A percentile compares a stretch with the other conserved stretches of the same genome.
Evolutionary conservation across 768 basidiomycete genomes (phyloP).

Genomic region (Hygrocybe coccinea): DNA sequence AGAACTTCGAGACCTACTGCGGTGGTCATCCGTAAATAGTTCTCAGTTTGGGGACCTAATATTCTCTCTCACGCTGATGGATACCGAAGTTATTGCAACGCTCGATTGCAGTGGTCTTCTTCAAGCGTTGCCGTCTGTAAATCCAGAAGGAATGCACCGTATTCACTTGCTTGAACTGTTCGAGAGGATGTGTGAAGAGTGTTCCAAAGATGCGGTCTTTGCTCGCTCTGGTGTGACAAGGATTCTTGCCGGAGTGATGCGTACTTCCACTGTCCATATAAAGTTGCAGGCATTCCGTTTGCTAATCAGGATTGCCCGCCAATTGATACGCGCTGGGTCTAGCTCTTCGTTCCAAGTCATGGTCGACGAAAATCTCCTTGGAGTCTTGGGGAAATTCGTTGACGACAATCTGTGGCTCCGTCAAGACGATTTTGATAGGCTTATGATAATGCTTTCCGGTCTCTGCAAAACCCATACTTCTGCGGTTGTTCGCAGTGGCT

Average conservation of each 20-base stretch:
- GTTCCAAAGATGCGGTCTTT: not conserved
- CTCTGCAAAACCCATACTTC: too few species aligned
- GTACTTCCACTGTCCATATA: not conserved
- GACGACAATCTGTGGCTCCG: slow-evolving; percentile 2
- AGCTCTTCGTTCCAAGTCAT: not conserved
- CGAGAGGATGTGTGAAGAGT: slow-evolving; percentile 1
- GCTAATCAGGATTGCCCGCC: not conserved
- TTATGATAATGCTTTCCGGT: not conserved
- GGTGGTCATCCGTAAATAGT: not conserved
- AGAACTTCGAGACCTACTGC: not conserved
- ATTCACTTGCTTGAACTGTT: not conserved
- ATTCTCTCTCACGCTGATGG: not conserved
- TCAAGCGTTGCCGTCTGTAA: not conserved
- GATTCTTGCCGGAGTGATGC: not conserved
- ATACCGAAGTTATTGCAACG: not conserved
- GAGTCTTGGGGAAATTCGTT: not conserved
- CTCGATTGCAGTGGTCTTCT: not conserved
- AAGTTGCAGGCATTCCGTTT: slow-evolving; percentile 5
- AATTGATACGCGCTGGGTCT: not conserved
- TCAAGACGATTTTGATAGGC: slow-evolving; percentile 8
- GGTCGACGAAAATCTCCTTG: slow-evolving; percentile 4
- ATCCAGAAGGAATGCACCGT: not conserved
- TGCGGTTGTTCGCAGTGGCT: too few species aligned
- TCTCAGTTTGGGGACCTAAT: not conserved
- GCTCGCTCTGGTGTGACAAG: not conserved